These are phyloP conservation scores for Phylloporus sp. DNA, from an alignment of 768 basidiomycete species.

Conservation along the genomic window DNA sequence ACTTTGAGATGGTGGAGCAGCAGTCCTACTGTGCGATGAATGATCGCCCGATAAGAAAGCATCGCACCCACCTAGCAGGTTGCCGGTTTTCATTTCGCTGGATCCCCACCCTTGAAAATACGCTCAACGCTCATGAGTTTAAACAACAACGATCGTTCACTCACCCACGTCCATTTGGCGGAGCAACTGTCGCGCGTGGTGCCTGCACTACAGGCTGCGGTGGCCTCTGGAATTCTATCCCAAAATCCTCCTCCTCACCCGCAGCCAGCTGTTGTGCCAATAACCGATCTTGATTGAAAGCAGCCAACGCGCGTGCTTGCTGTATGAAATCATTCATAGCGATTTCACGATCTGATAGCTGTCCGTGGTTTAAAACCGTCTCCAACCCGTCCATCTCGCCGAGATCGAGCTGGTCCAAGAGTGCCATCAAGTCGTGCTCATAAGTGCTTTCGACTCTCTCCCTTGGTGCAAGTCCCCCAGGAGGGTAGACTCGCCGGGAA, in stretches of 20 bases:
- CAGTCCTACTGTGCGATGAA: not conserved
- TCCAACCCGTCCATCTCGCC: conserved; percentile 20
- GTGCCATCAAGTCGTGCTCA: conserved; percentile 22
- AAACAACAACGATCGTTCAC: not conserved
- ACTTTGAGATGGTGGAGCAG: conserved; percentile 4
- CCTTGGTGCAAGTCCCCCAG: not conserved
- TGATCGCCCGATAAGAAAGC: not conserved
- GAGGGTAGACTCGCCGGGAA: conserved; percentile 11
- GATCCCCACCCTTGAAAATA: conserved; percentile 1
- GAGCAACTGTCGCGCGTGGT: not conserved
- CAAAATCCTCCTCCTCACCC: conserved; percentile 7
- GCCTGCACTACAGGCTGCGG: not conserved
- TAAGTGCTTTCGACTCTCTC: conserved; percentile 21
- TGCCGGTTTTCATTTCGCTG: conserved; percentile 1
- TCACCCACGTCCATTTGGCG: not conserved
- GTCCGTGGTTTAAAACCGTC: conserved; percentile 3
- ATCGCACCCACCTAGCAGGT: conserved; percentile 11
- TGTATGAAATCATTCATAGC: conserved; percentile 24
- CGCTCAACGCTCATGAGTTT: not conserved
- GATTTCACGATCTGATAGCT: conserved; percentile 21
- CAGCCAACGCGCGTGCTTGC: conserved; percentile 19
- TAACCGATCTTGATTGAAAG: conserved; percentile 17
- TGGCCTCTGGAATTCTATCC: not conserved
- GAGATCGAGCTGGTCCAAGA: conserved; percentile 18
- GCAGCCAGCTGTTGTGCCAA: conserved; percentile 21